Evolutionary conservation across 345 rosid species (phyloP).

Genomic region (Lagerstroemia speciosa): DNA sequence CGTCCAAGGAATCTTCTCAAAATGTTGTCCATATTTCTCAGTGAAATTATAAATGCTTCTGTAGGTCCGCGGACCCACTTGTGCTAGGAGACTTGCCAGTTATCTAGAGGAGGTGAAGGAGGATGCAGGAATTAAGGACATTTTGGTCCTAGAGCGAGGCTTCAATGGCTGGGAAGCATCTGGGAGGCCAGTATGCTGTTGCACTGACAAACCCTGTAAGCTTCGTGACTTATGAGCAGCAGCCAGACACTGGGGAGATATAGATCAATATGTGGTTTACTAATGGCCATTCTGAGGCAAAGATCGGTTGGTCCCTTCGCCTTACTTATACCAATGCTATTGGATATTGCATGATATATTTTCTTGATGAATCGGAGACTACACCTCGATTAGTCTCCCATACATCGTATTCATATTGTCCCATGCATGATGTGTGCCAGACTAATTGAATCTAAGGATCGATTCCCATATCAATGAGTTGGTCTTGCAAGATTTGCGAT

Average conservation of each 20-base stretch:
- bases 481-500: too few relatives aligned
- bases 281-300: not conserved
- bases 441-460: too few relatives aligned
- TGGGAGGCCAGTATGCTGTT: slow-evolving; percentile 76
- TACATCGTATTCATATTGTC: too few relatives aligned
- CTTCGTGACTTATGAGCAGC: not conserved
- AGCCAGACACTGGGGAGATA: not conserved
- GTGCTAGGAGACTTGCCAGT: slow-evolving; percentile 66
- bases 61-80: slow-evolving; percentile 90
- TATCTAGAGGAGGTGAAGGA: slow-evolving; percentile 60
- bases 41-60: not conserved
- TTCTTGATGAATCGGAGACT: too few relatives aligned
- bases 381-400: too few relatives aligned
- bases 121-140: slow-evolving; percentile 60
- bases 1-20: not conserved
- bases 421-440: too few relatives aligned
- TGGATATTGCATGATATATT: not conserved
- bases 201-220: slow-evolving; percentile 60
- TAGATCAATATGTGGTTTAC: not conserved
- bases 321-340: not conserved
- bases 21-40: not conserved
- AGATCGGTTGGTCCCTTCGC: not conserved
- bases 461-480: too few relatives aligned
- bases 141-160: slow-evolving; percentile 66
- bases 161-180: slow-evolving; percentile 91